Conservation (phyloP, 345 rosid genomes). For the Acer negundo region DNA sequence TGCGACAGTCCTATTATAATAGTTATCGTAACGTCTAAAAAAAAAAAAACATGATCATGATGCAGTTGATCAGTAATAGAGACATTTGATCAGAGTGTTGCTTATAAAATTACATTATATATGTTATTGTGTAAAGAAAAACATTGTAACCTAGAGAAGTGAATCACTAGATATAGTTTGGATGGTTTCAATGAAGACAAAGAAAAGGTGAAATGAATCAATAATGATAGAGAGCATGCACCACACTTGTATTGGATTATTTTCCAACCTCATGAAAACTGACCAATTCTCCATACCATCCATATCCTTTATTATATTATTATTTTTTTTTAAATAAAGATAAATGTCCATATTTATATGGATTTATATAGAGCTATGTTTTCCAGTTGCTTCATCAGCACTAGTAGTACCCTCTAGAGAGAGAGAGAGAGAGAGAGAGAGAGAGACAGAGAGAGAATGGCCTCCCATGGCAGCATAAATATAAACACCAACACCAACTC, state of each 20-base stretch:
- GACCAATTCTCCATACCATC: background rate
- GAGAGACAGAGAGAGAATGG: background rate
- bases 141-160: background rate
- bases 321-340: background rate
- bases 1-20: no score
- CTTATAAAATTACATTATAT: no score
- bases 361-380: background rate
- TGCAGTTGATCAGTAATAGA: no score
- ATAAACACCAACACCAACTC: conserved; percentile 13
- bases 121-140: background rate
- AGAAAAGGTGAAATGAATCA: background rate
- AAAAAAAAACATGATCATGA: no score
- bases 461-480: conserved; percentile 26
- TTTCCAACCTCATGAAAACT: background rate
- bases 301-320: background rate
- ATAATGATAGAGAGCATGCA: no score
- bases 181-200: conserved; percentile 14
- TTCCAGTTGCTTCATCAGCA: background rate
- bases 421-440: background rate
- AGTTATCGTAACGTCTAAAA: no score
- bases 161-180: background rate
- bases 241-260: background rate
- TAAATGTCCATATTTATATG: no score
- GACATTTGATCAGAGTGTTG: no score
- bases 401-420: background rate